Conservation (phyloP, 2,329 filamentous ascomycete species). For the Aspergillus pseudoviridinutans region DNA sequence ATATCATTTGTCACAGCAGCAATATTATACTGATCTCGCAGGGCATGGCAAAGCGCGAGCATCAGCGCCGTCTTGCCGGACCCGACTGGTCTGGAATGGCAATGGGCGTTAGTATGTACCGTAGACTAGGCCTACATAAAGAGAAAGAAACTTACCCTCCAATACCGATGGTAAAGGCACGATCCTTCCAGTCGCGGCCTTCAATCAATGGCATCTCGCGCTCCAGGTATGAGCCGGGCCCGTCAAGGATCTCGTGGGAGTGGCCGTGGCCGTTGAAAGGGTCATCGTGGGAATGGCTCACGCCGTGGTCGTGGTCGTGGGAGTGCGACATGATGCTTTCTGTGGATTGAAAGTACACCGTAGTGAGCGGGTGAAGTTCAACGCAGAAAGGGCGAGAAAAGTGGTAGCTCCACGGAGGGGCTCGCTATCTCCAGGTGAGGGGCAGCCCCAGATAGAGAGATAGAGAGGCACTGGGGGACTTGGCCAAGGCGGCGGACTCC, state of each 20-base stretch:
- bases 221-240: slow-evolving; percentile 82
- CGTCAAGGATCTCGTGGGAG: slow-evolving; percentile 90
- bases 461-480: background rate
- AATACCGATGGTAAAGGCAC: slow-evolving; percentile 96
- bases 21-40: slow-evolving; percentile 77
- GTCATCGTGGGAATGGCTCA: slow-evolving; percentile 51
- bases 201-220: slow-evolving; percentile 93
- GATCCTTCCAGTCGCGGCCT: slow-evolving; percentile 78
- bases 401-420: background rate
- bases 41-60: slow-evolving; percentile 82
- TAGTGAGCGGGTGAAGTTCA: background rate
- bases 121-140: background rate
- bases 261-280: slow-evolving; percentile 72
- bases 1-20: slow-evolving; percentile 98
- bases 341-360: background rate
- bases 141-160: slow-evolving; percentile 65
- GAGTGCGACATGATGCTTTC: slow-evolving; percentile 30
- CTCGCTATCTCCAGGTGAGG: background rate
- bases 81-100: slow-evolving; percentile 69
- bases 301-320: slow-evolving; percentile 36
- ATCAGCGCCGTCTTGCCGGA: slow-evolving; percentile 97
- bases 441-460: background rate
- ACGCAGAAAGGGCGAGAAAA: background rate
- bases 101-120: background rate
- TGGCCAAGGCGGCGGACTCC: background rate